Percentiles rank a stretch among this genome's conserved stretches.
phyloP scores from a whole-genome alignment of 192 early-diverging fungal genomes.

The Backusella australiensis region DNA sequence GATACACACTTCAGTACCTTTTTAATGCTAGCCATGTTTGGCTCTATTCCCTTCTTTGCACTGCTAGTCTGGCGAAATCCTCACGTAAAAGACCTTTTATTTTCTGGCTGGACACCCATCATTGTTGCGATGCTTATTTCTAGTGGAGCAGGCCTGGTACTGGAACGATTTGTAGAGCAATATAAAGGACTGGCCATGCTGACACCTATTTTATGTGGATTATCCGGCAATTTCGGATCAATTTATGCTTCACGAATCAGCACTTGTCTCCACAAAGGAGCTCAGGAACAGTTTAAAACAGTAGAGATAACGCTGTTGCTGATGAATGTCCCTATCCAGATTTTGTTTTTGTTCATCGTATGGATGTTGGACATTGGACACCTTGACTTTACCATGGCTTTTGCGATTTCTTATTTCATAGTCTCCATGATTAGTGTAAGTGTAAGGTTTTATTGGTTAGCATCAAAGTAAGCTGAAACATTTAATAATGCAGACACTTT shows the following conservation, averaged over 20 bases:
- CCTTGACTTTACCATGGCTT: slow-evolving; percentile 38
- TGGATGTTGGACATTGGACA: slow-evolving; percentile 47
- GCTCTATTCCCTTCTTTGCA: slow-evolving; percentile 46
- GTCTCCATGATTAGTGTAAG: slow-evolving; percentile 58
- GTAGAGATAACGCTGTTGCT: slow-evolving; percentile 59
- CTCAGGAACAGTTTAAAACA: slow-evolving; percentile 40
- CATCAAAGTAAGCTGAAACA: slow-evolving; percentile 19
- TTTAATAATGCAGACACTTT: slow-evolving; percentile 41
- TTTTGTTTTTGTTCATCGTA: slow-evolving; percentile 54
- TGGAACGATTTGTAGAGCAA: slow-evolving; percentile 65
- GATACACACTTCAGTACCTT: slow-evolving; percentile 37
- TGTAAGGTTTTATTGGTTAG: slow-evolving; percentile 16
- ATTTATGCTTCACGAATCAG: slow-evolving; percentile 77
- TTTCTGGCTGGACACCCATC: slow-evolving; percentile 74
- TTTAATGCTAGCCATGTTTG: slow-evolving; percentile 42
- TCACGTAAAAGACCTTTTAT: slow-evolving; percentile 62
- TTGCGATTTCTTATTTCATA: slow-evolving; percentile 49
- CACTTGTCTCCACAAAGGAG: slow-evolving; percentile 64
- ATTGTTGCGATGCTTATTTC: slow-evolving; percentile 73
- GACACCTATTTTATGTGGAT: slow-evolving; percentile 63
- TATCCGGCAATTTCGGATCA: slow-evolving; percentile 78
- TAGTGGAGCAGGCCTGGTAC: slow-evolving; percentile 61
- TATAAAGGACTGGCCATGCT: slow-evolving; percentile 65
- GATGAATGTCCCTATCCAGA: slow-evolving; percentile 70
- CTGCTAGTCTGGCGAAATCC: slow-evolving; percentile 56